Evolutionary conservation across 1,139 yeast species (phyloP), one percentile per base, ranked within the genome.

Genomic region (Schizosaccharomyces versatilis): DNA sequence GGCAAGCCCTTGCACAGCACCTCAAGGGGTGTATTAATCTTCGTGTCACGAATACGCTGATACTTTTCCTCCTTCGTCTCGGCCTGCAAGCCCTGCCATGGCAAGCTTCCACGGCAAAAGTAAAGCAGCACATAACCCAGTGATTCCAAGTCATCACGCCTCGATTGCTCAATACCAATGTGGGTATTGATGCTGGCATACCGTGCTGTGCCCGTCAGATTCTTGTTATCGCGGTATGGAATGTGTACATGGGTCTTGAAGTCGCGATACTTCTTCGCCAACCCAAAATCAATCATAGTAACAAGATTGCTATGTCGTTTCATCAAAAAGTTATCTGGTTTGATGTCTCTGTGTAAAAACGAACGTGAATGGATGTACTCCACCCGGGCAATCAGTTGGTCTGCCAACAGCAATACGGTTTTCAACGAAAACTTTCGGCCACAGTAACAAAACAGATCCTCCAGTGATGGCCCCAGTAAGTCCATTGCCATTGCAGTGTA

Each of bases 21-120:
- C 65, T 88, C 95, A 54, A 90, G 79, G 38, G 95, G 84, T 8
- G 95, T 85, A 53, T 94, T 80, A 81, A 90, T 81, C 69, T 90
- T 90, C 74, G 85, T 85, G 67, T 90, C 97, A 85, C 88, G 81
- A 65, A 90, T 90, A 60, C 96, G 77, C 69, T 88, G 96, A 69
- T 90, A 90, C 70, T 90, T 90, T 68, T 90, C 86, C 70, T 90
- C 90, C 71, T 90, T 90, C 47, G 94, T 86, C 60, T 95, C 94
- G n/a, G 97, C 98, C 69, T 88, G 88, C 61, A 90, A 75, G 38
- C 98, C 97, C 71, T 90, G 98, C 98, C 98, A 90, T 54, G 98
- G 98, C 64, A 90, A 76, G 60, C 84, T 86, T 53, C 98, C 98
- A 62, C 94, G 76, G 62, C 90, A 70, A 66, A 90, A 90, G 69